phyloP scores from a whole-genome alignment of 768 basidiomycete genomes.

The Boletus tomentosulus region DNA sequence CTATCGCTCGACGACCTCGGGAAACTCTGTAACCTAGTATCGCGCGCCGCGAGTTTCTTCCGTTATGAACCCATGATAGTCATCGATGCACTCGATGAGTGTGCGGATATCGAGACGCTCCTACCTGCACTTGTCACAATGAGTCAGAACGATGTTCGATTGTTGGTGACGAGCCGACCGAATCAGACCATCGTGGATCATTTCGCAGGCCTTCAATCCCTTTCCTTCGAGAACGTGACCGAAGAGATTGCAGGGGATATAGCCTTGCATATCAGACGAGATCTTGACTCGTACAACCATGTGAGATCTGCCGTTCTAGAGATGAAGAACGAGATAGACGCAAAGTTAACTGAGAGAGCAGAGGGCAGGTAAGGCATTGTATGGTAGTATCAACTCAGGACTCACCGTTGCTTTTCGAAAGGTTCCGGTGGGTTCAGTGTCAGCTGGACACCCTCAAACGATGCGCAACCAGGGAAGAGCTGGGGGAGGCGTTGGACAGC shows the following conservation, averaged over 20 bases:
- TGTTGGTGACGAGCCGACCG: not conserved
- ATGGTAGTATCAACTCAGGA: no score
- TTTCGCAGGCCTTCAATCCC: not conserved
- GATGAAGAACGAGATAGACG: not conserved
- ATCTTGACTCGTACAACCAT: not conserved
- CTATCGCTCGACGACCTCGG: not conserved
- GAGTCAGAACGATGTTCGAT: not conserved
- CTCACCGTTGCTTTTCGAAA: no score
- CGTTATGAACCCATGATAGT: constrained; percentile 2
- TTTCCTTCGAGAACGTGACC: not conserved
- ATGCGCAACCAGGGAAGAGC: no score
- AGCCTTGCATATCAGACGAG: not conserved
- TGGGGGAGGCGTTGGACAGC: no score
- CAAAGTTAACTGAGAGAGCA: no score
- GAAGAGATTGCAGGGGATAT: not conserved
- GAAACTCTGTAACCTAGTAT: not conserved
- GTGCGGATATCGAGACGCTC: not conserved
- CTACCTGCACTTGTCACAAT: not conserved
- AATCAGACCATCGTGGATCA: not conserved
- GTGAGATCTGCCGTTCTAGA: not conserved
- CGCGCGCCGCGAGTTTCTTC: not conserved
- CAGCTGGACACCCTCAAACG: no score
- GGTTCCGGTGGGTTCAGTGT: no score
- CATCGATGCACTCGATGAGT: constrained; percentile 12
- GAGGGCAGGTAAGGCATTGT: no score